Percentiles rank a stretch among this genome's conserved stretches.
Evolutionary conservation across 2,329 filamentous ascomycete species (phyloP).

Genomic region (Periconia sp.): DNA sequence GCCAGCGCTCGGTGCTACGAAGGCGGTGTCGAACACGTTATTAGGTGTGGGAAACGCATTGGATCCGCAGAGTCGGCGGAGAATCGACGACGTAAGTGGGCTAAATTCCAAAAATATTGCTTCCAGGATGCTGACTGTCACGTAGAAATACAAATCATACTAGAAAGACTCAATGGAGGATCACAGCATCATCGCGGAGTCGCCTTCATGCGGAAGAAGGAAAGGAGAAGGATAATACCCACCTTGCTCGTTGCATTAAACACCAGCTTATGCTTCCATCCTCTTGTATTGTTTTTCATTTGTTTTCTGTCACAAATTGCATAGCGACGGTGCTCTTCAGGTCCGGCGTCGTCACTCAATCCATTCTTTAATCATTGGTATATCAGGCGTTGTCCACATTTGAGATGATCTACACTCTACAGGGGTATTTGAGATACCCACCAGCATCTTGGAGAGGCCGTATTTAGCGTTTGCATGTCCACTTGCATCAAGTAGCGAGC

Average conservation of each 20-base stretch:
- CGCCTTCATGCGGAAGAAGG: neutral
- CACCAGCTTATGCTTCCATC: neutral
- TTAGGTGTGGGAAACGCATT: slow-evolving; percentile 91
- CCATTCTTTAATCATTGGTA: neutral
- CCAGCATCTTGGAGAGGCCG: too few species aligned
- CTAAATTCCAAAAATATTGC: slow-evolving; percentile 2
- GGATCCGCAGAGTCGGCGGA: slow-evolving; percentile 79
- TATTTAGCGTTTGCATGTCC: too few species aligned
- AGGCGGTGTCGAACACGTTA: slow-evolving; percentile 85
- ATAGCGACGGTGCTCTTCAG: neutral
- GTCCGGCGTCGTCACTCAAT: neutral
- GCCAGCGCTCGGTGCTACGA: slow-evolving; percentile 87
- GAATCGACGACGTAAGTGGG: slow-evolving; percentile 83
- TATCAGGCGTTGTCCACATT: too few species aligned
- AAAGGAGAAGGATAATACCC: neutral
- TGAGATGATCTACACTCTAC: too few species aligned
- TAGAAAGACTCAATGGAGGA: too few species aligned
- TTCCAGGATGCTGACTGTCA: slow-evolving; percentile 9
- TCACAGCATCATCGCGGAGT: too few species aligned
- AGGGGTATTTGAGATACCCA: too few species aligned
- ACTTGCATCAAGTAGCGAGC: too few species aligned
- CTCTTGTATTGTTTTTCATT: neutral
- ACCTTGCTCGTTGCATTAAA: neutral
- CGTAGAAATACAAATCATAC: slow-evolving; percentile 41
- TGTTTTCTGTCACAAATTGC: neutral